A percentile compares a stretch with the other conserved stretches of the same genome.
Evolutionary conservation across 805 yeast species (phyloP).

Genomic region (Candida insectalens): DNA sequence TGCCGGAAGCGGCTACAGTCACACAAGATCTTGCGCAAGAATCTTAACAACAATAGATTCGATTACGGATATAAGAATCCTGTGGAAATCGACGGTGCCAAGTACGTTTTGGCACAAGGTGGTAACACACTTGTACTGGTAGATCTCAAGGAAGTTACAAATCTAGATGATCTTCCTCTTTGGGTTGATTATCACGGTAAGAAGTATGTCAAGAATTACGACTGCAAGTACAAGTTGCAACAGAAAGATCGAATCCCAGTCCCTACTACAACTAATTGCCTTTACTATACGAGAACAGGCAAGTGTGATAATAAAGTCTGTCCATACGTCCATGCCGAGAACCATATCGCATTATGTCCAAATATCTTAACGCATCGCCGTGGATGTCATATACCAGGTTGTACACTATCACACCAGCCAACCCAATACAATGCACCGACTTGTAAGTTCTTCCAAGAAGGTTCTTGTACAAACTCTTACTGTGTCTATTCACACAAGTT

Average conservation of each 20-base stretch:
- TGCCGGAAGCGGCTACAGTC: too few relatives aligned
- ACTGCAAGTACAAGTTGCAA: slow-evolving; percentile 17
- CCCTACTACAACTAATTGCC: slow-evolving; percentile 5
- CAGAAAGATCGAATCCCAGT: background rate
- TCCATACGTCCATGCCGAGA: slow-evolving; percentile 39
- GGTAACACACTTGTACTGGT: slow-evolving; percentile 28
- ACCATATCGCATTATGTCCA: slow-evolving; percentile 45
- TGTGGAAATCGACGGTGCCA: slow-evolving; percentile 28
- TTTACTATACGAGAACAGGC: slow-evolving; percentile 29
- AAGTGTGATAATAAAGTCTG: slow-evolving; percentile 46
- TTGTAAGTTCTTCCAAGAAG: slow-evolving; percentile 42
- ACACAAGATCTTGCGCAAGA: too few relatives aligned
- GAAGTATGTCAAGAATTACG: slow-evolving; percentile 13
- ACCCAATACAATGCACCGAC: slow-evolving; percentile 51
- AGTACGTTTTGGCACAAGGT: slow-evolving; percentile 31
- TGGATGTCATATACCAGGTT: slow-evolving; percentile 36
- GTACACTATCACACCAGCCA: slow-evolving; percentile 48
- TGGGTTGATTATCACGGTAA: slow-evolving; percentile 8
- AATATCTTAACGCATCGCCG: slow-evolving; percentile 32
- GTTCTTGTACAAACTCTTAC: slow-evolving; percentile 35
- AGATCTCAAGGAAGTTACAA: slow-evolving; percentile 6
- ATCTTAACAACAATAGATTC: slow-evolving; percentile 20
- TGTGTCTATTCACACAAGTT: slow-evolving; percentile 45
- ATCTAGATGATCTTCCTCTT: slow-evolving; percentile 13
- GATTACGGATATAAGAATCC: slow-evolving; percentile 38